Evolutionary conservation across 257 asterid species (phyloP).

Genomic region (Jasminum sambac): DNA sequence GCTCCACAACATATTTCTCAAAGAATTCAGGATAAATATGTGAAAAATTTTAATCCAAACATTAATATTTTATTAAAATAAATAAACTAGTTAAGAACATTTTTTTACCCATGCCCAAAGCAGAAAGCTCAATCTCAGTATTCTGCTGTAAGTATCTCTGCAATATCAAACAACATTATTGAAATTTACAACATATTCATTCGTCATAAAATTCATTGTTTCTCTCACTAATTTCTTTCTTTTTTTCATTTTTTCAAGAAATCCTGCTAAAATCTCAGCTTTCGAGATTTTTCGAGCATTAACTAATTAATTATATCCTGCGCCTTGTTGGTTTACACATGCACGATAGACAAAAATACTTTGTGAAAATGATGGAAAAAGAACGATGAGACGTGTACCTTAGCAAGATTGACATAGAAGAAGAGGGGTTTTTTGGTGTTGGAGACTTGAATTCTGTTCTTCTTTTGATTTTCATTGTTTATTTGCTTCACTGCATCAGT

Average conservation of each 20-base stretch:
- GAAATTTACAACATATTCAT: neutral
- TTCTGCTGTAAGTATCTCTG: conserved; percentile 96
- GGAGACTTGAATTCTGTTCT: conserved; percentile 63
- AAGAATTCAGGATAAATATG: neutral
- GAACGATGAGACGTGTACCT: no score
- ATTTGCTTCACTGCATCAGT: conserved; percentile 27
- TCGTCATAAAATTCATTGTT: no score
- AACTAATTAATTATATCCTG: no score
- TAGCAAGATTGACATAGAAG: conserved; percentile 64
- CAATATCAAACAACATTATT: conserved; percentile 8
- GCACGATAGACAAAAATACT: no score
- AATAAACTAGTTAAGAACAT: conserved; percentile 1
- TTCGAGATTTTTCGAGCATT: neutral
- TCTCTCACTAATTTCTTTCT: no score
- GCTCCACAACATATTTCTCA: neutral
- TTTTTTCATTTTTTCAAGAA: neutral
- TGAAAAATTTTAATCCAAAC: neutral
- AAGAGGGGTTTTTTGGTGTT: conserved; percentile 65
- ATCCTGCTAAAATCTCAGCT: neutral
- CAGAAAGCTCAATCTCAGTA: conserved; percentile 93
- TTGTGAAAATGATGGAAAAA: neutral
- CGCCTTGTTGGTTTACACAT: no score
- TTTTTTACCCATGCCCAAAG: conserved; percentile 93
- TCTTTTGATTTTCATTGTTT: conserved; percentile 35
- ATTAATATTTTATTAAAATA: neutral